Conservation (phyloP, 2,329 filamentous ascomycete genomes). For the Trichoderma koningii region DNA sequence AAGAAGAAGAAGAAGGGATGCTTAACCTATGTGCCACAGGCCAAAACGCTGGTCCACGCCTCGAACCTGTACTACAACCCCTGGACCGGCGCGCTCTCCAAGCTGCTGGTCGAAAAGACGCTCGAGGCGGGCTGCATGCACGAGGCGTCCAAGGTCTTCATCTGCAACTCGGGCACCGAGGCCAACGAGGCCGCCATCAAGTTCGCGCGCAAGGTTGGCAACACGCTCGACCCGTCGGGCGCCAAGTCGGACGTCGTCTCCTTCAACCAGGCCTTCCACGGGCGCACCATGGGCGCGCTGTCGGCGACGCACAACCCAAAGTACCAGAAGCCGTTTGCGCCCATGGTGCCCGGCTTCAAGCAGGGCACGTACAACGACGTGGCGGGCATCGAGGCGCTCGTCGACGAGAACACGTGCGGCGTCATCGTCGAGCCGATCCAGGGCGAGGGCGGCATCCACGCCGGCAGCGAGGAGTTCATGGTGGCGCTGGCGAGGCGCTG, state of each 20-base stretch:
- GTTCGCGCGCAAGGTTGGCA: slow-evolving; percentile 90
- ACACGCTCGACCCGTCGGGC: slow-evolving; percentile 69
- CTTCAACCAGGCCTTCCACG: slow-evolving; percentile 91
- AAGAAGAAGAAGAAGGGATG: too few relatives aligned
- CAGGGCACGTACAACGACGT: slow-evolving; percentile 87
- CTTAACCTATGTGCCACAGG: too few relatives aligned
- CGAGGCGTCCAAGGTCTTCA: slow-evolving; percentile 76
- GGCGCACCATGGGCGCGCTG: slow-evolving; percentile 90
- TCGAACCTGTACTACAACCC: slow-evolving; percentile 98
- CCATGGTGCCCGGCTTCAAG: slow-evolving; percentile 92
- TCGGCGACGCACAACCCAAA: slow-evolving; percentile 98
- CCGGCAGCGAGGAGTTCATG: slow-evolving; percentile 81
- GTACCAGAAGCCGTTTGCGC: slow-evolving; percentile 91
- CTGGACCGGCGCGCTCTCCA: slow-evolving; percentile 88
- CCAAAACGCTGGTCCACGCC: slow-evolving; percentile 81
- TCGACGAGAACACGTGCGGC: slow-evolving; percentile 85
- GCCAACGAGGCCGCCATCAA: slow-evolving; percentile 98
- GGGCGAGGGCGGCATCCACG: slow-evolving; percentile 90
- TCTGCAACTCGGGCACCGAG: slow-evolving; percentile 95
- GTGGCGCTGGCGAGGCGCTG: slow-evolving; percentile 80
- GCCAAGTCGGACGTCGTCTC: slow-evolving; percentile 83
- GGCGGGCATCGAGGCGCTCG: slow-evolving; percentile 66
- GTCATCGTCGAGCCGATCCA: slow-evolving; percentile 98
- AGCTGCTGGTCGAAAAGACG: slow-evolving; percentile 81
- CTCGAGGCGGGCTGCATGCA: slow-evolving; percentile 78